A percentile compares a stretch with the other conserved stretches of the same genome.
These are phyloP conservation scores for Suhomyces emberorum DNA, from an alignment of 805 yeast genomes.

Conservation along the genomic window DNA sequence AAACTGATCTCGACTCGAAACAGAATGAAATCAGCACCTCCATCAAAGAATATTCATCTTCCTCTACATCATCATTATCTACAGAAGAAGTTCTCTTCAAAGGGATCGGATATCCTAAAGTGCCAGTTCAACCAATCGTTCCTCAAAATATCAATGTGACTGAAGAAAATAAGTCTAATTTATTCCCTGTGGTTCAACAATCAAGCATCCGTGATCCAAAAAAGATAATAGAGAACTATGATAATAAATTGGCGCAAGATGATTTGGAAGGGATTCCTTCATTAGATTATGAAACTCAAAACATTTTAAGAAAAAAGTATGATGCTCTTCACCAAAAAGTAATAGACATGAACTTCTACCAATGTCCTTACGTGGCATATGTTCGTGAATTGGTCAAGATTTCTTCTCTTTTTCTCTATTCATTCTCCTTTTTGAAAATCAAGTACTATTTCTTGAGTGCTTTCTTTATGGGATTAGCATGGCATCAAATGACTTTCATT, in stretches of 20 bases:
- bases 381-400: conserved; percentile 67
- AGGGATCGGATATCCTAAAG: conserved; percentile 39
- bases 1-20: conserved; percentile 9
- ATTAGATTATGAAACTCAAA: conserved; percentile 67
- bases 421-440: conserved; percentile 47
- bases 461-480: conserved; percentile 62
- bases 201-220: conserved; percentile 52
- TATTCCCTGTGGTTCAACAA: conserved; percentile 30
- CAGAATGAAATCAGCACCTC: neutral
- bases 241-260: conserved; percentile 49
- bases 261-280: conserved; percentile 61
- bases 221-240: conserved; percentile 52
- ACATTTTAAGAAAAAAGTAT: conserved; percentile 52
- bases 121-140: conserved; percentile 46
- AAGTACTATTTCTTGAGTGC: conserved; percentile 56
- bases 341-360: conserved; percentile 57
- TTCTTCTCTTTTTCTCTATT: conserved; percentile 45
- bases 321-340: conserved; percentile 55
- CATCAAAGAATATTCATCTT: neutral
- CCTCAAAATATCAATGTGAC: conserved; percentile 48
- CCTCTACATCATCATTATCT: conserved; percentile 11
- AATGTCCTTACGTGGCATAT: conserved; percentile 73
- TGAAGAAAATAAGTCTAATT: conserved; percentile 26
- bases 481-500: conserved; percentile 88
- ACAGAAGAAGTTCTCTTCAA: conserved; percentile 13